Percentiles rank a stretch among this genome's conserved stretches.
These are phyloP conservation scores for Euphrasia confusa DNA, from an alignment of 257 asterid genomes.

Conservation along the genomic window DNA sequence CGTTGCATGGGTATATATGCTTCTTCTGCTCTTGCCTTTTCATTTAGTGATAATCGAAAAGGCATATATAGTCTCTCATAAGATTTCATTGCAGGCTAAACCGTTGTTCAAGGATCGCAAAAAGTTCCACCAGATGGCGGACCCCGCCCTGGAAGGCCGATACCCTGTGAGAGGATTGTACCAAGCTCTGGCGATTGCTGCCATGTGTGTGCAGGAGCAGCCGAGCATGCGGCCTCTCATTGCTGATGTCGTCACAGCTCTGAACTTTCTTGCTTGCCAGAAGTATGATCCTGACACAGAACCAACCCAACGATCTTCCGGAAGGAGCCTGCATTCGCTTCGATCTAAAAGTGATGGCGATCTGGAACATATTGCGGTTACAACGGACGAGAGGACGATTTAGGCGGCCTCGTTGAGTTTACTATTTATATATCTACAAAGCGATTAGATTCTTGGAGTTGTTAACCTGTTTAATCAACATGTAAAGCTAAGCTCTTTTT, in stretches of 20 bases:
- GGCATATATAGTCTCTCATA: background rate
- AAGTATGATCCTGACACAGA: constrained; percentile 28
- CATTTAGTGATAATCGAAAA: background rate
- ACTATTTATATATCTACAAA: background rate
- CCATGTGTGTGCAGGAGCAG: constrained; percentile 57
- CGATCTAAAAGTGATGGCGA: constrained; percentile 25
- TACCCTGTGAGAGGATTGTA: constrained; percentile 41
- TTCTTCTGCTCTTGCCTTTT: background rate
- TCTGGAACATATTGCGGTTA: background rate
- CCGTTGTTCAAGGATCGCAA: constrained; percentile 46
- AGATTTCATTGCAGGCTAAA: constrained; percentile 34
- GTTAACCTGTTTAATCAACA: background rate
- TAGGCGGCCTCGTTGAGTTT: background rate
- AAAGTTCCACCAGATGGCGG: constrained; percentile 42
- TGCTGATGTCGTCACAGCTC: constrained; percentile 42
- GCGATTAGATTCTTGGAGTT: background rate
- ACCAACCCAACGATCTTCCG: constrained; percentile 9
- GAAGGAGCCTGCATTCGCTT: background rate
- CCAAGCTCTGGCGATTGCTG: constrained; percentile 55
- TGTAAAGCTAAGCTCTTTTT: background rate
- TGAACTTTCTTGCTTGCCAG: constrained; percentile 38
- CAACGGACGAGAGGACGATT: background rate
- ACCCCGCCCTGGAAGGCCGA: constrained; percentile 40
- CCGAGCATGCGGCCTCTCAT: constrained; percentile 40
- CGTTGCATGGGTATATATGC: constrained; percentile 54